phyloP scores from a whole-genome alignment of 805 yeast genomes.

The Candida peoriensis region DNA sequence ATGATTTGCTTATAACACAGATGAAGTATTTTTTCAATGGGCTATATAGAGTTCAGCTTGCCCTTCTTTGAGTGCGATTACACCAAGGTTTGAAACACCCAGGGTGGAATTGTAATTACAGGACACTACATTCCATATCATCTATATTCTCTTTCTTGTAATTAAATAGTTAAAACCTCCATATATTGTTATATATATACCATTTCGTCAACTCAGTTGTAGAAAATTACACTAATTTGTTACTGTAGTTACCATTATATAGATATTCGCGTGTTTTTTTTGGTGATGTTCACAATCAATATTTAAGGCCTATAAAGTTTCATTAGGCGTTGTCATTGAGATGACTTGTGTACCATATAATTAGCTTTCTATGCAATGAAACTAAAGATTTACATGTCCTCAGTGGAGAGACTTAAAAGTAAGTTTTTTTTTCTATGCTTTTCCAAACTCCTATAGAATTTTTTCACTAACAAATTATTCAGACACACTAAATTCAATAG shows the following conservation, averaged over 20 bases:
- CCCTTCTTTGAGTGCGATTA: slow-evolving; percentile 59
- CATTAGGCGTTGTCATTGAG: no score
- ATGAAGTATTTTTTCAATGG: slow-evolving; percentile 36
- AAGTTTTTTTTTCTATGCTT: slow-evolving; percentile 3
- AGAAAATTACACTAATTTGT: no score
- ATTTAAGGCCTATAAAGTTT: no score
- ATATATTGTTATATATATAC: background rate
- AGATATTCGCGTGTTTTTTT: no score
- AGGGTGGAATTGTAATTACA: slow-evolving; percentile 26
- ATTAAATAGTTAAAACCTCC: no score
- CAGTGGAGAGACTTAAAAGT: slow-evolving; percentile 27
- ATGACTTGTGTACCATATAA: no score
- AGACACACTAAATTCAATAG: slow-evolving; percentile 44
- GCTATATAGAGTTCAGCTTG: slow-evolving; percentile 35
- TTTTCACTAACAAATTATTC: slow-evolving; percentile 7
- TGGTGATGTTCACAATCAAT: no score
- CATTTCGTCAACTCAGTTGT: no score
- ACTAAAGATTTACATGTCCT: slow-evolving; percentile 25
- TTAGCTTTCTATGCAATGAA: no score
- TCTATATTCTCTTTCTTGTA: background rate
- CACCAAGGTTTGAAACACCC: slow-evolving; percentile 27
- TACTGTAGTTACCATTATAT: no score
- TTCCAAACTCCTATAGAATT: background rate
- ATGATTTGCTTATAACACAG: no score
- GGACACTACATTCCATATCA: slow-evolving; percentile 20